These are phyloP conservation scores for Pyracantha coccinea DNA, from an alignment of 331 rosid genomes.

Conservation along the genomic window DNA sequence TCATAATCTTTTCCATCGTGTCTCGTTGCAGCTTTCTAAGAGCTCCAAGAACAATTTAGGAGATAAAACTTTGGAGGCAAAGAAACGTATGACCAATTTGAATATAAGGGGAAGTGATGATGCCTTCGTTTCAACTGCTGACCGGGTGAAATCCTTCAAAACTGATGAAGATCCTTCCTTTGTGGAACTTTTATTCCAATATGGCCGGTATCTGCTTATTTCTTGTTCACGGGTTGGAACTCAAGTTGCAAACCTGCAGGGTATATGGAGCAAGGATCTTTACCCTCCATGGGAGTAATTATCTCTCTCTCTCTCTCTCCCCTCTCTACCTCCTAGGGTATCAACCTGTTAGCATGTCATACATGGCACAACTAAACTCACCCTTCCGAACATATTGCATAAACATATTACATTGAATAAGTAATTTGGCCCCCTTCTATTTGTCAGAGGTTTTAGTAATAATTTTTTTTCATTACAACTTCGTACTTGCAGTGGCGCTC, in stretches of 20 bases:
- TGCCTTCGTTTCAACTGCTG: conserved; percentile 59
- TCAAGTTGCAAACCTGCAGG: conserved; percentile 86
- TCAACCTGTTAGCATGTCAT: background rate
- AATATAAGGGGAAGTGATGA: conserved; percentile 27
- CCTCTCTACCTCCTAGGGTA: too few species aligned
- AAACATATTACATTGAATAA: background rate
- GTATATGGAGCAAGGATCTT: conserved; percentile 78
- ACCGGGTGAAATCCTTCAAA: conserved; percentile 70
- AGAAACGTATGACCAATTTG: conserved; percentile 21
- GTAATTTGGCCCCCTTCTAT: background rate
- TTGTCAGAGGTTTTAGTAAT: conserved; percentile 2
- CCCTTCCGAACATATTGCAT: background rate
- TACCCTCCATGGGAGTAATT: conserved; percentile 96
- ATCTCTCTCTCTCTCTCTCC: background rate
- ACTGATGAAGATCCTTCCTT: conserved; percentile 90
- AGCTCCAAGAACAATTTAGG: conserved; percentile 35
- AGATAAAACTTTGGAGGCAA: conserved; percentile 11
- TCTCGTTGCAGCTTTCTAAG: conserved; percentile 81
- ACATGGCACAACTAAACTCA: background rate
- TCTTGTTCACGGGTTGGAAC: conserved; percentile 85
- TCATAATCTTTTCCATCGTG: conserved; percentile 84
- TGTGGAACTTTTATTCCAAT: conserved; percentile 87
- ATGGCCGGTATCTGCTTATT: conserved; percentile 84
- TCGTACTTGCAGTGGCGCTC: conserved; percentile 66
- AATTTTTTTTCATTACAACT: conserved; percentile 18